These are phyloP conservation scores for Trichoderma pleuroti DNA, from an alignment of 2,329 filamentous ascomycete species.

Conservation along the genomic window DNA sequence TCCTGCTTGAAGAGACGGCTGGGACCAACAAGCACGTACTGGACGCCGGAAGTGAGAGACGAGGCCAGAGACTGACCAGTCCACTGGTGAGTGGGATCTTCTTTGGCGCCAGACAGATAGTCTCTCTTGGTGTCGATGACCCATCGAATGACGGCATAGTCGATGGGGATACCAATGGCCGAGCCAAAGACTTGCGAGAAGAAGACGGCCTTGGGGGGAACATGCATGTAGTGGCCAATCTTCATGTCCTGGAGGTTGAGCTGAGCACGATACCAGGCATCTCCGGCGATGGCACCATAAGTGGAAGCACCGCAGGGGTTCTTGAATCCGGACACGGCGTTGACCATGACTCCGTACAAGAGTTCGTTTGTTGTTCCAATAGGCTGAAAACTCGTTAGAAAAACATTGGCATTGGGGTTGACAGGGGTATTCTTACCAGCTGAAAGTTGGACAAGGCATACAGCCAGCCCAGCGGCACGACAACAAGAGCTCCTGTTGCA, in stretches of 20 bases:
- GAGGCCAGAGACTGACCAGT: conserved; percentile 52
- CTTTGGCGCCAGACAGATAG: conserved; percentile 48
- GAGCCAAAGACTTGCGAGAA: conserved; percentile 60
- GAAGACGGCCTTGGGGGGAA: conserved; percentile 57
- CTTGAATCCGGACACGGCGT: conserved; percentile 46
- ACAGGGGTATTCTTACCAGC: conserved; percentile 24
- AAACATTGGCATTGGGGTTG: too few species aligned
- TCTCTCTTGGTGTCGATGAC: conserved; percentile 54
- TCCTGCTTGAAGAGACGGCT: conserved; percentile 46
- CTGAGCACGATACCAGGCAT: conserved; percentile 58
- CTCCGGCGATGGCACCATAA: conserved; percentile 57
- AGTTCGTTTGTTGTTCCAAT: conserved; percentile 60
- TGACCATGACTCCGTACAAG: conserved; percentile 57
- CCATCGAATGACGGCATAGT: conserved; percentile 60
- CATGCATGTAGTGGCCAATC: conserved; percentile 62
- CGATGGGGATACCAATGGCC: conserved; percentile 56
- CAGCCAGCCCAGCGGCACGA: conserved; percentile 56
- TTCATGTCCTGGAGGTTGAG: conserved; percentile 60
- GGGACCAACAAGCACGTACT: conserved; percentile 57
- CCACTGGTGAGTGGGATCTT: conserved; percentile 59
- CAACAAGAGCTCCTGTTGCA: conserved; percentile 50
- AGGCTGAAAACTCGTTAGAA: conserved; percentile 24
- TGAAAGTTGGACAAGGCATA: conserved; percentile 57
- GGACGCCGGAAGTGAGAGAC: conserved; percentile 53
- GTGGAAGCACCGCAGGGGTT: conserved; percentile 56